Evolutionary conservation across 768 basidiomycete genomes (phyloP).

Genomic region (Termitomyces sp.): DNA sequence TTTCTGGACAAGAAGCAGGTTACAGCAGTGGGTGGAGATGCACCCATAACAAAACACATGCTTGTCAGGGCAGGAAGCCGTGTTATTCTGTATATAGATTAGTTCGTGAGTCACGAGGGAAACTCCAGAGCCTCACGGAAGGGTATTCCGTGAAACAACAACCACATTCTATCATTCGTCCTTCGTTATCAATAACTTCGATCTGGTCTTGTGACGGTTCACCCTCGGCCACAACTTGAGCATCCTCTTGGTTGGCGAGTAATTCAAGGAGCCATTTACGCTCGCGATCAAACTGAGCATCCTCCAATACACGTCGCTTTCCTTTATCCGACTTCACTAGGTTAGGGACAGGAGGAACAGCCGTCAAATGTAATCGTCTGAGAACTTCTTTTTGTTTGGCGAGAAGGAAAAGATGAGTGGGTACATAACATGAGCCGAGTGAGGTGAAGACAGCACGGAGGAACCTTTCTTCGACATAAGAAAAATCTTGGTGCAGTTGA

Average conservation of each 20-base stretch:
- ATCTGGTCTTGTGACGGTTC: background rate
- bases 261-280: slow-evolving; percentile 12
- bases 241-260: background rate
- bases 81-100: slow-evolving; percentile 46
- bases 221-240: background rate
- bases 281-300: slow-evolving; percentile 45
- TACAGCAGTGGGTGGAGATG: slow-evolving; percentile 55
- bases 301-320: slow-evolving; percentile 40
- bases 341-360: slow-evolving; percentile 22
- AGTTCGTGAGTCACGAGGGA: background rate
- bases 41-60: slow-evolving; percentile 73
- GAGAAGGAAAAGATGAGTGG: slow-evolving; percentile 48
- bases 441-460: slow-evolving; percentile 36
- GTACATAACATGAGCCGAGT: slow-evolving; percentile 47
- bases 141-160: slow-evolving; percentile 55
- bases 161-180: slow-evolving; percentile 58
- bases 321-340: slow-evolving; percentile 25
- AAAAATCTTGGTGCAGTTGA: slow-evolving; percentile 49
- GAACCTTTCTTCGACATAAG: slow-evolving; percentile 42
- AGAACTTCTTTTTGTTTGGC: slow-evolving; percentile 17
- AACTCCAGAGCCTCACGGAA: slow-evolving; percentile 9
- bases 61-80: slow-evolving; percentile 73
- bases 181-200: background rate
- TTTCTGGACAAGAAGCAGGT: slow-evolving; percentile 51
- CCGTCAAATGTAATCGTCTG: slow-evolving; percentile 28